Conservation (phyloP, 2,329 filamentous ascomycete genomes). For the Ambrosiella cleistominuta region DNA sequence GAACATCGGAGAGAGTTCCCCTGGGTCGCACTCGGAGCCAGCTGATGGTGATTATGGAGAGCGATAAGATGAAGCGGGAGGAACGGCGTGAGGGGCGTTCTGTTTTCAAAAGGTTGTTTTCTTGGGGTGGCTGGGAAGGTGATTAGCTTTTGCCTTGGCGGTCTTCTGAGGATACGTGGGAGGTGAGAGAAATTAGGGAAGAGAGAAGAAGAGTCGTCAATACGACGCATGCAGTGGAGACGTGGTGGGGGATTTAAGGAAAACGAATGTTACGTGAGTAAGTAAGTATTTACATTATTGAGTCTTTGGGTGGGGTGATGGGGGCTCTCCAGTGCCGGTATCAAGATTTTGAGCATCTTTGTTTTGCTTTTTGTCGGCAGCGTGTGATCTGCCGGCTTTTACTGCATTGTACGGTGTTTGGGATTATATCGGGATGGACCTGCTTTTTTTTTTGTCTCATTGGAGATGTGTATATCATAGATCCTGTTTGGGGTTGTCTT, state of each 20-base stretch:
- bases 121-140: neutral
- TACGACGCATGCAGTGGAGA: neutral
- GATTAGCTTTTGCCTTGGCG: neutral
- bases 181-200: neutral
- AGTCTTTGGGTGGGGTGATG: too few relatives aligned
- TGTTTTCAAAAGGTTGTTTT: neutral
- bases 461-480: neutral
- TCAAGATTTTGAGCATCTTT: too few relatives aligned
- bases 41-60: constrained; percentile 38
- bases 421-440: neutral
- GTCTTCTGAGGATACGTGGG: neutral
- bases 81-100: neutral
- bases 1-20: constrained; percentile 26
- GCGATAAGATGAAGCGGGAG: constrained; percentile 25
- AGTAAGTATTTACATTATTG: too few relatives aligned
- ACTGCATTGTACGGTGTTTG: neutral
- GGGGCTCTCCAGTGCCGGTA: too few relatives aligned
- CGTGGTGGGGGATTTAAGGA: too few relatives aligned
- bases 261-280: too few relatives aligned
- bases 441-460: neutral
- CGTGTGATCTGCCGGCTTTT: neutral
- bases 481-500: constrained; percentile 9
- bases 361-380: neutral
- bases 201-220: neutral
- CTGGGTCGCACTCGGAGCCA: constrained; percentile 44